Conservation (phyloP, 352 stramenopile species). For the Aphanomyces astaci region DNA sequence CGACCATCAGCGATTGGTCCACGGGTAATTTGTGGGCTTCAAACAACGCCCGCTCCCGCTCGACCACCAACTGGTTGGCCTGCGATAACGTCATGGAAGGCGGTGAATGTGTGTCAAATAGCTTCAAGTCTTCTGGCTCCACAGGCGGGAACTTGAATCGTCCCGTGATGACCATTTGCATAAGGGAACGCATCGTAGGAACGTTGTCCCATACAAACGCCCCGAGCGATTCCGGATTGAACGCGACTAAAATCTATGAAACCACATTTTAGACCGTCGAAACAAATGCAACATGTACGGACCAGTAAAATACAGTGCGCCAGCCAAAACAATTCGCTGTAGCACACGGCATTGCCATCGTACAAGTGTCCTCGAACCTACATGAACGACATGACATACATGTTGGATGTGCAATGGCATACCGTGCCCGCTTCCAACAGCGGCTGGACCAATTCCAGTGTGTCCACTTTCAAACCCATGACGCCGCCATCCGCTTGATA, state of each 20-base stretch:
- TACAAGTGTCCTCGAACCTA: conserved; percentile 16
- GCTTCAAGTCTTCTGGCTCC: conserved; percentile 36
- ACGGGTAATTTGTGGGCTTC: conserved; percentile 35
- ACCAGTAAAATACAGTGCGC: conserved; percentile 79
- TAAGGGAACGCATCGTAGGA: conserved; percentile 64
- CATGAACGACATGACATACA: neutral
- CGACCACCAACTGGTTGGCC: conserved; percentile 48
- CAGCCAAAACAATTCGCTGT: conserved; percentile 78
- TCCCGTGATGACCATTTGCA: conserved; percentile 82
- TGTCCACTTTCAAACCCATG: conserved; percentile 57
- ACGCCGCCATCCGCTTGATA: conserved; percentile 59
- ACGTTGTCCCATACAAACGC: conserved; percentile 66
- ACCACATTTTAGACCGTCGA: conserved; percentile 22
- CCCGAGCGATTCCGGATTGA: conserved; percentile 71
- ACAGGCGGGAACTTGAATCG: conserved; percentile 64
- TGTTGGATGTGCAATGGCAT: conserved; percentile 18
- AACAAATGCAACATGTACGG: neutral
- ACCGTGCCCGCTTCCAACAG: conserved; percentile 59
- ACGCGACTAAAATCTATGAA: conserved; percentile 36
- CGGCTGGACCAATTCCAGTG: conserved; percentile 42
- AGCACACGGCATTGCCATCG: conserved; percentile 55
- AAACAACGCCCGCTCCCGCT: conserved; percentile 70
- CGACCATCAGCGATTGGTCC: conserved; percentile 64
- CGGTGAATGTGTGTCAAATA: conserved; percentile 59
- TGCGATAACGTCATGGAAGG: conserved; percentile 48